Evolutionary conservation across 2,329 filamentous ascomycete genomes (phyloP), one percentile per base, ranked within the genome.

Genomic region (Sporothrix luriei): DNA sequence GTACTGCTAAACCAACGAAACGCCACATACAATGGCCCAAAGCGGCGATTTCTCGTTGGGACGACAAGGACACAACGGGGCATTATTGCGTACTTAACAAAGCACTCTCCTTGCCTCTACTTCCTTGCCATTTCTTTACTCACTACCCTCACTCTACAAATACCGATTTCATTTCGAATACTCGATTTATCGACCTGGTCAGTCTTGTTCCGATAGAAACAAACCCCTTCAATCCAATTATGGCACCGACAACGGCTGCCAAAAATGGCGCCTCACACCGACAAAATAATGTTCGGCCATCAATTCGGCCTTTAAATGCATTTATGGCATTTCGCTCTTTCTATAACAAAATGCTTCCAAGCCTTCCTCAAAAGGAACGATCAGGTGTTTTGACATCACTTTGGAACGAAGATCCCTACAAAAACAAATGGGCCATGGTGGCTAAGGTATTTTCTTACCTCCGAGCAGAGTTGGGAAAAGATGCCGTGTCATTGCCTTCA

Each of bases 311-410:
- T 54, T 21, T 54, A 14, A 54, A 54, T 54, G 51, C 51, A 13
- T 54, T 54, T 14, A 54, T 54, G 51, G 51, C 51, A 54, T 54
- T 54, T 54, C 51, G 51, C 1, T 54, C n/a, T 38, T 59, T 59
- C 29, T 59, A 38, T 21, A 59, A 21, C 54, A 33, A 21, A n/a
- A 40, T 33, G 54, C 24, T 59, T 7, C 54, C 54, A n/a, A 13
- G 38, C 2, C 3, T 38, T 16, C 33, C 26, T 6, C 26, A 59
- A 19, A 59, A 33, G 14, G 54, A 59, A 19, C 26, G 54, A 1
- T 40, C 26, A 13, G 33, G 54, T 19, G 29, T 59, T 24, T 2
- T 59, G 14, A 33, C 26, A 19, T 24, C 54, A 2, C 16, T 59
- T 19, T 59, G 54, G 54, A 59, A 6, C 26, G 54, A 33, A n/a